Conservation (phyloP, 2,329 filamentous ascomycete genomes). For the Chrysoporthe cubensis region DNA sequence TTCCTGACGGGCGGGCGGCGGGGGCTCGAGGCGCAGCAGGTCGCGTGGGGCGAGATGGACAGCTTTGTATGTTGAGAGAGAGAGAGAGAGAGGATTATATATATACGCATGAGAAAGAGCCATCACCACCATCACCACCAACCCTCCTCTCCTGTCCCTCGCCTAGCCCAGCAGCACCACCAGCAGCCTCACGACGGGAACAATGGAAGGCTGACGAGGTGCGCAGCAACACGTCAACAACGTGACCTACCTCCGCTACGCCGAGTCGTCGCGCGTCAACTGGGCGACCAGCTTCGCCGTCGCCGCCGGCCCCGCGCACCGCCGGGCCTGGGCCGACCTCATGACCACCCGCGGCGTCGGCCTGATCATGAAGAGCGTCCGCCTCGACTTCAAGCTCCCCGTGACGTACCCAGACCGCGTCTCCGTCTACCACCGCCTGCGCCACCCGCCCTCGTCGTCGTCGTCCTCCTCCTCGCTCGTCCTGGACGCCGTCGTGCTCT, state of each 20-base stretch:
- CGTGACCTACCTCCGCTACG: constrained; percentile 80
- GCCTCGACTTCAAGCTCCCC: constrained; percentile 81
- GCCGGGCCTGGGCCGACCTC: constrained; percentile 68
- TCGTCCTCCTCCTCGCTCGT: constrained; percentile 58
- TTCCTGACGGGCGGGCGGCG: constrained; percentile 68
- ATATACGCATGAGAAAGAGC: not conserved
- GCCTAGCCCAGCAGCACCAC: no score
- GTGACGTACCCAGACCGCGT: constrained; percentile 83
- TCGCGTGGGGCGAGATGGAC: constrained; percentile 89
- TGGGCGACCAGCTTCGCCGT: constrained; percentile 74
- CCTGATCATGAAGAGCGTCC: constrained; percentile 75
- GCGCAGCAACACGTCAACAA: constrained; percentile 80
- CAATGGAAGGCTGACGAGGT: not conserved
- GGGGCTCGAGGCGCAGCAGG: constrained; percentile 66
- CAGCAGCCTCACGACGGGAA: not conserved
- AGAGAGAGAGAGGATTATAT: not conserved
- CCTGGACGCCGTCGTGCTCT: constrained; percentile 69
- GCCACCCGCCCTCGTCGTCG: constrained; percentile 45
- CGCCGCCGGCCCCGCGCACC: constrained; percentile 63
- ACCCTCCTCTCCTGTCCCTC: no score
- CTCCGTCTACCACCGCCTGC: constrained; percentile 81
- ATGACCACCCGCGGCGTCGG: constrained; percentile 69
- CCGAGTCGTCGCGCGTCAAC: constrained; percentile 79
- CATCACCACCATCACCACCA: not conserved
- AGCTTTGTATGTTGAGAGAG: constrained; percentile 41